Evolutionary conservation across 768 basidiomycete genomes (phyloP).

Genomic region (Cyclocybe cylindracea): DNA sequence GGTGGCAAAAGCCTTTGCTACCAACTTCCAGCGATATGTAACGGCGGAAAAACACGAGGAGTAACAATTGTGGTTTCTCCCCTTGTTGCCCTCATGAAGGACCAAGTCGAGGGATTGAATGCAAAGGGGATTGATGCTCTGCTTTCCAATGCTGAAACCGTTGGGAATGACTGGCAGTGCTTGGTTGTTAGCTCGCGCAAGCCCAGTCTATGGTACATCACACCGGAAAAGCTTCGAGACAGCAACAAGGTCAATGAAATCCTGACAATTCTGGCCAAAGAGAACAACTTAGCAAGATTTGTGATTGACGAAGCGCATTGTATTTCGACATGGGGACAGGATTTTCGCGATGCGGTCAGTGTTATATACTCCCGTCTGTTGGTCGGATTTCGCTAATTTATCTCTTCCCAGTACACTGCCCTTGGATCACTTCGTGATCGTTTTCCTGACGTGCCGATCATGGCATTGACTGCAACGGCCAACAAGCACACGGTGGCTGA

Average conservation of each 20-base stretch:
- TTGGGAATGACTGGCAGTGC: conserved; percentile 38
- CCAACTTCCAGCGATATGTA: conserved; percentile 88
- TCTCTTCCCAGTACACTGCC: conserved; percentile 58
- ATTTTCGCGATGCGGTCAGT: conserved; percentile 83
- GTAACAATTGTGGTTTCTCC: conserved; percentile 92
- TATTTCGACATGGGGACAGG: conserved; percentile 92
- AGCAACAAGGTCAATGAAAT: conserved; percentile 57
- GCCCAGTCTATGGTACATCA: conserved; percentile 80
- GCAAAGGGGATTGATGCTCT: conserved; percentile 70
- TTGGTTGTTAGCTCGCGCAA: conserved; percentile 45
- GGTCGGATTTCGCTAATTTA: not conserved
- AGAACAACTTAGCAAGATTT: conserved; percentile 74
- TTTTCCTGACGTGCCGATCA: conserved; percentile 84
- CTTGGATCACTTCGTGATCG: conserved; percentile 69
- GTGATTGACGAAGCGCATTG: conserved; percentile 98
- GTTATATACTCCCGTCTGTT: not conserved
- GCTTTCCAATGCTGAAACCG: conserved; percentile 62
- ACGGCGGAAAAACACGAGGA: conserved; percentile 67
- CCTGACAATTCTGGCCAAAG: conserved; percentile 57
- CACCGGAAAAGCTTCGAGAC: conserved; percentile 84
- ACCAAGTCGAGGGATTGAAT: conserved; percentile 76
- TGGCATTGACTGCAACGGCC: conserved; percentile 96
- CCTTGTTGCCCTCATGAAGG: conserved; percentile 83
- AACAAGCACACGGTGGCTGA: conserved; percentile 77
- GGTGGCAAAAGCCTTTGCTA: conserved; percentile 90